Evolutionary conservation across 352 stramenopile species (phyloP), one percentile per base, ranked within the genome.

Genomic region (Phytophthora sansomeana): DNA sequence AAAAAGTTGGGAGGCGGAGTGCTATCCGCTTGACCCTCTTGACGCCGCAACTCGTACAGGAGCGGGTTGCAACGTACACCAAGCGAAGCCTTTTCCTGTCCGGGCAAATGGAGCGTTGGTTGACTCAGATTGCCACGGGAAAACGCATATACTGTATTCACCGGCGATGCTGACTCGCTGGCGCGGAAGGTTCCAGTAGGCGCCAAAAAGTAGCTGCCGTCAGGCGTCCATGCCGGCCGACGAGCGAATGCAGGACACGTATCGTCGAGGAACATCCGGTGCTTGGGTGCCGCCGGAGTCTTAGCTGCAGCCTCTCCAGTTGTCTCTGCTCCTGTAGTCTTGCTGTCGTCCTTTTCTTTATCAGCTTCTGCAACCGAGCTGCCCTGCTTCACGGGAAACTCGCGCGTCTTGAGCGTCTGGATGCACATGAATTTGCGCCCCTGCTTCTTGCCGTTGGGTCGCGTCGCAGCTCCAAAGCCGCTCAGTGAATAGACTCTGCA

Each of bases 211-310:
- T 97, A 98, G 29, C 75, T 93, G 6, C 96, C 97, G 56, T 99
- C 97, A 3, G 93, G 80, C 11, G 96, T 98, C 88, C 95, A 99
- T 11, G 83, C 75, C 11, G 96, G 86, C 35, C 97, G 80, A 13
- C 97, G 87, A 30, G 98, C 97, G 52, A 99, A 99, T 17, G 93
- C 96, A n/a, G 96, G 88, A 32, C 96, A 96, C 13, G 95, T 95
- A 63, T 99, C 96, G 63, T 98, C 93, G 1, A 95, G 81, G 68
- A 98, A 99, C 77, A 98, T 90, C 21, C 81, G 74, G 48, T 96
- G 87, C 64, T 93, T 95, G 1, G 78, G 63, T 3, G 42, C 35
- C 19, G 65, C 5, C 35, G 57, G 33, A 30, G 58, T 17, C 70
- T 70, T 68, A 39, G 54, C n/a, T 11, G 55, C 21, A 26, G 56